Evolutionary conservation across 495 filamentous ascomycete genomes (phyloP), one percentile per base, ranked within the genome.

Genomic region (Aspergillus indologenus): DNA sequence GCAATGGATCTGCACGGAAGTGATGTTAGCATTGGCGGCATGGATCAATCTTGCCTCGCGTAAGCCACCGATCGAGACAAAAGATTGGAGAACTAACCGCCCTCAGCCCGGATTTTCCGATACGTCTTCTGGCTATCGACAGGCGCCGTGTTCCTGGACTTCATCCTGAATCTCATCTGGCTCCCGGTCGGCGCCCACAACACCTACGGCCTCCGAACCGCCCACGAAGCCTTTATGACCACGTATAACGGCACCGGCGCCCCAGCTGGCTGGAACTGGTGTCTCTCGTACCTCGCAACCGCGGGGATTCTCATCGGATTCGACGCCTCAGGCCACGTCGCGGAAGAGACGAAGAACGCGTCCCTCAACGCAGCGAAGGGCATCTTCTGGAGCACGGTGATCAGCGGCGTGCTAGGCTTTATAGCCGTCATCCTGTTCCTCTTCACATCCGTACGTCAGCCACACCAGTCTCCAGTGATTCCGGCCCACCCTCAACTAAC

Each of bases 291-390:
- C 65, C 74, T 82, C 45, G 81, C 80, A 20, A 84, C 81, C 9
- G 81, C 81, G 18, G 81, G 81, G 58, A 80, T 84, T 52, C 61
- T 84, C 59, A 82, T 84, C 48, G 81, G 81, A 43, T 84, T 83
- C 51, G 81, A 84, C 65, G 81, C 81, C 9, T 77, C 76, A 15
- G 81, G 80, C 18, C 81, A 83, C 61, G 77, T 83, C 53, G 78
- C 79, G 0, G 81, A 84, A 60, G 81, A 84, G 61, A 84, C 81
- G 4, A 81, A 83, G 69, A 77, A 83, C 60, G 81, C 81, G 7
- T 79, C 75, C 18, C 34, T 82, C 7, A 79, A 74, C 46, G 81
- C 81, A 21, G 81, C 81, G 0, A 73, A 77, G 24, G 81, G 79
- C 50, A 84, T 83, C 61, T 83, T 81, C 61, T 79, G 73, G 73